Evolutionary conservation across 2,329 filamentous ascomycete species (phyloP).

Genomic region (Calonectria fujianensis): DNA sequence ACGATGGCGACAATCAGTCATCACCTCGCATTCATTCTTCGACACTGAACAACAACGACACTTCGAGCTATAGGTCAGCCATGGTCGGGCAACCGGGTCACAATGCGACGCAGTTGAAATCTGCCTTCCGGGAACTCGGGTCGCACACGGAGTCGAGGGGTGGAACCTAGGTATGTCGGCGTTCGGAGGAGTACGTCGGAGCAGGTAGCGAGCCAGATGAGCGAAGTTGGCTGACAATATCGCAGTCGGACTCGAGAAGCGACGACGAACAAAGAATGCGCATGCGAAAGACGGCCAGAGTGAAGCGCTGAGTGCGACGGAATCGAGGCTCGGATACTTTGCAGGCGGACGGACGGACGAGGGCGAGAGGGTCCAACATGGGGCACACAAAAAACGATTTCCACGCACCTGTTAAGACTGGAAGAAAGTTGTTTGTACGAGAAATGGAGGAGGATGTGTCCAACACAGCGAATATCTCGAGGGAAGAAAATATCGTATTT

Average conservation of each 20-base stretch:
- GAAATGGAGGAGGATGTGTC: constrained; percentile 12
- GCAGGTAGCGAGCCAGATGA: background rate
- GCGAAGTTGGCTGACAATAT: background rate
- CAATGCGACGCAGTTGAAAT: constrained; percentile 33
- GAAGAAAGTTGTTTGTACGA: constrained; percentile 13
- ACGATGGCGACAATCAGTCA: constrained; percentile 3
- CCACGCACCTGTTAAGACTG: constrained; percentile 38
- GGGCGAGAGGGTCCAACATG: constrained; percentile 30
- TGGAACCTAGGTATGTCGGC: constrained; percentile 33
- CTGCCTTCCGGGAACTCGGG: constrained; percentile 45
- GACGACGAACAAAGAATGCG: constrained; percentile 9
- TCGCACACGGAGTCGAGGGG: constrained; percentile 49
- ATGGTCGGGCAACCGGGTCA: constrained; percentile 21
- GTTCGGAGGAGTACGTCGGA: constrained; percentile 35
- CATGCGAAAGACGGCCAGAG: constrained; percentile 15
- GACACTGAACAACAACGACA: background rate
- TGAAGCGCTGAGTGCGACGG: constrained; percentile 14
- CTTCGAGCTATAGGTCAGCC: background rate
- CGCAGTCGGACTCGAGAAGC: constrained; percentile 5
- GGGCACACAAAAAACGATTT: constrained; percentile 34
- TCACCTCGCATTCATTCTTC: constrained; percentile 28
- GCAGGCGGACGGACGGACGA: constrained; percentile 30
- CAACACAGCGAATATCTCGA: constrained; percentile 30
- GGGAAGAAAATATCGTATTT: constrained; percentile 27
- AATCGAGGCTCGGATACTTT: constrained; percentile 25